These are phyloP conservation scores for Verticillium dahliae DNA, from an alignment of 2,329 filamentous ascomycete genomes.

Conservation along the genomic window DNA sequence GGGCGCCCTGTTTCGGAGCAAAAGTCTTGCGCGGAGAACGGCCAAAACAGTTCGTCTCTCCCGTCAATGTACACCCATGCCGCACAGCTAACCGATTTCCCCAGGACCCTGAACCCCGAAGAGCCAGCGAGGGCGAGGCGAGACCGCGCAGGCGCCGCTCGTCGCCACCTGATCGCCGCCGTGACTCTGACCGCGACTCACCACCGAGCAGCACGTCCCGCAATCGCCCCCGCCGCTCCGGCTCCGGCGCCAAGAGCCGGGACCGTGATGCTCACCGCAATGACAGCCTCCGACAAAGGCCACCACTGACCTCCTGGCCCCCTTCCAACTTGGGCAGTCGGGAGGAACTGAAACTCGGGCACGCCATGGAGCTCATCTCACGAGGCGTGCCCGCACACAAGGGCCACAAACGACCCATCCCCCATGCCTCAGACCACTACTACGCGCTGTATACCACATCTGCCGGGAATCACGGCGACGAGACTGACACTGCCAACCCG, in stretches of 20 bases:
- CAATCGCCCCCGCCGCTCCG: conserved; percentile 25
- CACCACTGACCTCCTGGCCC: conserved; percentile 48
- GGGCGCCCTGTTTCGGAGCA: conserved; percentile 41
- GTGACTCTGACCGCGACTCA: neutral
- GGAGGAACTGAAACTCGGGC: conserved; percentile 44
- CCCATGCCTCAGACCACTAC: conserved; percentile 48
- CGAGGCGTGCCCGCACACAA: conserved; percentile 50
- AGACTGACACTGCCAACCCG: conserved; percentile 40
- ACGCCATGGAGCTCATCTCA: conserved; percentile 52
- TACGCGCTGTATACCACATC: conserved; percentile 49
- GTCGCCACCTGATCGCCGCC: conserved; percentile 8
- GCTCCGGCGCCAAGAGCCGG: conserved; percentile 30
- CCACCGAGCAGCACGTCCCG: neutral
- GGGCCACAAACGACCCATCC: conserved; percentile 46
- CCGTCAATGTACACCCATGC: neutral
- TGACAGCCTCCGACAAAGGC: conserved; percentile 19
- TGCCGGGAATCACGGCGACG: conserved; percentile 35
- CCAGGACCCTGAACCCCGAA: conserved; percentile 11
- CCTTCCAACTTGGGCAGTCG: conserved; percentile 41
- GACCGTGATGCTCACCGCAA: conserved; percentile 15
- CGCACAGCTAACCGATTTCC: neutral
- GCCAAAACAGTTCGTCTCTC: conserved; percentile 23
- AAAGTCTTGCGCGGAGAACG: conserved; percentile 31
- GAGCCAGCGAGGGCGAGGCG: conserved; percentile 26
- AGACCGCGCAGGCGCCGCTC: conserved; percentile 16